These are phyloP conservation scores for Daldinia caldariorum DNA, from an alignment of 495 filamentous ascomycete genomes.

Conservation along the genomic window DNA sequence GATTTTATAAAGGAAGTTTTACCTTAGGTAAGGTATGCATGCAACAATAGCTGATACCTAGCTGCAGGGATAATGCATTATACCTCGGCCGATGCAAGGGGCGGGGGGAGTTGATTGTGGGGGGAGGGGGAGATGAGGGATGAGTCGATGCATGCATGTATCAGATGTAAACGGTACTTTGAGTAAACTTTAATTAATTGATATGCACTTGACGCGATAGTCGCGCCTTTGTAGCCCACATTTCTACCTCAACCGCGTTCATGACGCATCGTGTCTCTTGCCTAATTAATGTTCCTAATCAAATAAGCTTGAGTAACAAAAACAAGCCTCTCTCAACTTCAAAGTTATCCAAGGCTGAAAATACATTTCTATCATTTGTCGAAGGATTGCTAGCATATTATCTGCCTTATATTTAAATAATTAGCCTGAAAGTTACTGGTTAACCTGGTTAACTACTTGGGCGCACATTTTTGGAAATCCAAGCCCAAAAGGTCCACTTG, in stretches of 20 bases:
- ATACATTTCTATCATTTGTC: not conserved
- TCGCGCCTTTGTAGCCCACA: slow-evolving; percentile 5
- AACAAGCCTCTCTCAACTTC: not conserved
- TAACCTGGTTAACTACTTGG: not conserved
- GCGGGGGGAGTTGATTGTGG: slow-evolving; percentile 10
- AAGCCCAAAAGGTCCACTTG: not conserved
- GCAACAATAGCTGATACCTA: slow-evolving; percentile 5
- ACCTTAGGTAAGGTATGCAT: slow-evolving; percentile 6
- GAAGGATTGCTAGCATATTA: not conserved
- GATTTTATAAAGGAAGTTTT: not conserved
- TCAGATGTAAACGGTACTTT: not conserved
- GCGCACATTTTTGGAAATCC: not conserved
- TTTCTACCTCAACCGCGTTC: slow-evolving; percentile 21
- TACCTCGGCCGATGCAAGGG: slow-evolving; percentile 27
- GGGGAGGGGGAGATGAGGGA: too few species aligned
- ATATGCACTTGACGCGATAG: slow-evolving; percentile 49
- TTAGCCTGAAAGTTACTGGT: not conserved
- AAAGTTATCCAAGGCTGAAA: not conserved
- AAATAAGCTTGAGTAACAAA: not conserved
- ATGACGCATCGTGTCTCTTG: not conserved
- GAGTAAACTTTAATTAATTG: slow-evolving; percentile 29
- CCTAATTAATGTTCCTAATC: not conserved
- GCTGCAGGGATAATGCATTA: slow-evolving; percentile 14
- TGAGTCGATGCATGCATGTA: slow-evolving; percentile 34
- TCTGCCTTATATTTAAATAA: not conserved